Evolutionary conservation across 192 early-diverging fungal species (phyloP), one percentile per base, ranked within the genome.

Genomic region (Phycomyces blakesleeanus): DNA sequence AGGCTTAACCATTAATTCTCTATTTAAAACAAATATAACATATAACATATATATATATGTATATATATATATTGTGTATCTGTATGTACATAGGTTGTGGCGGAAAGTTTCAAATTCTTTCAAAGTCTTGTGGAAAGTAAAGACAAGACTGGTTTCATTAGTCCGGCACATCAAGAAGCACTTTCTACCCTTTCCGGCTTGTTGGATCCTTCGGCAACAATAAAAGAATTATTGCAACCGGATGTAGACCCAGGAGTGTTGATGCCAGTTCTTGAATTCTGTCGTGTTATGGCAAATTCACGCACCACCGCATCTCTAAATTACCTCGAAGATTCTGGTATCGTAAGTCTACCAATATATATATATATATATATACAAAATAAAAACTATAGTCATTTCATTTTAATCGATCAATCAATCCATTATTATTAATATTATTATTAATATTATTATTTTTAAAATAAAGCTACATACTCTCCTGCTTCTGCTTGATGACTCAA

Each of bases 241-340:
- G 39, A 41, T 25, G 57, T 55, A 10, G 73, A 75, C 44, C 57
- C 67, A 20, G 67, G 65, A 38, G 41, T 53, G 9, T 60, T 76
- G 12, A 59, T 80, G 20, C 67, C 78, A 34, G 70, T 74, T 21
- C 64, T 80, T 14, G 79, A 83, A 54, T 70, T 83, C 44, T 66
- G 73, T n/a, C 81, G 75, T 74, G 63, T 59, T 27, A 54, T 81
- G 42, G 69, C 68, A 6, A 66, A 71, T 57, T 40, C 76, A 6
- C 66, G 55, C 27, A 63, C 66, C 18, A 42, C 60, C 44, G 55
- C 59, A n/a, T 56, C 69, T 6, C 18, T 75, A 5, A 67, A 72
- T 22, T 83, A 76, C 54, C 51, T 83, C 1, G 61, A 64, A 51
- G 50, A 70, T 51, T 75, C 64, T 20, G 55, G 71, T 40, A 53